Percentiles rank a stretch among this genome's conserved stretches.
phyloP scores from a whole-genome alignment of 495 filamentous ascomycete species.

The Thermochaetoides thermophila region DNA sequence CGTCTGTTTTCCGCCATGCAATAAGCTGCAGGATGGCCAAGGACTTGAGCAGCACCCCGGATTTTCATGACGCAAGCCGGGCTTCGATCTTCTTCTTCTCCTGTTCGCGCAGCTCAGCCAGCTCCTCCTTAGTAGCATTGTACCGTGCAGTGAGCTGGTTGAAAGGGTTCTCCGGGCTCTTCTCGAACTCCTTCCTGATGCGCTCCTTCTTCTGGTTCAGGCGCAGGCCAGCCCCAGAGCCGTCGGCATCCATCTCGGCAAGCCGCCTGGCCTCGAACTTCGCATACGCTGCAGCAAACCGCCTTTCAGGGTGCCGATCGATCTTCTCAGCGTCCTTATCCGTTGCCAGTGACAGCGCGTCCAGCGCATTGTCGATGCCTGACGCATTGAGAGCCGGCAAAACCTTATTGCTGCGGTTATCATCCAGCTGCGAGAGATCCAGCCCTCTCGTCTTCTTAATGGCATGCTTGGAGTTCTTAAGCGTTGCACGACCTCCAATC shows the following conservation, averaged over 20 bases:
- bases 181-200: slow-evolving; percentile 78
- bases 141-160: slow-evolving; percentile 61
- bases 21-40: no score
- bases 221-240: slow-evolving; percentile 51
- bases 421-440: slow-evolving; percentile 55
- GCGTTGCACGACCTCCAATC: slow-evolving; percentile 42
- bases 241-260: slow-evolving; percentile 70
- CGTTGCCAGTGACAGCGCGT: slow-evolving; percentile 54
- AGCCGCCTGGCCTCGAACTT: slow-evolving; percentile 72
- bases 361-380: slow-evolving; percentile 83
- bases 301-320: slow-evolving; percentile 71
- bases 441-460: slow-evolving; percentile 55
- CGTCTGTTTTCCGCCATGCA: neutral
- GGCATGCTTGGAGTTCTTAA: slow-evolving; percentile 42
- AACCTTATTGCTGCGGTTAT: slow-evolving; percentile 23
- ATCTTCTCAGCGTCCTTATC: slow-evolving; percentile 41
- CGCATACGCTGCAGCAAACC: slow-evolving; percentile 81
- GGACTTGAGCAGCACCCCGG: no score
- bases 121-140: slow-evolving; percentile 67
- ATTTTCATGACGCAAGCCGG: slow-evolving; percentile 47
- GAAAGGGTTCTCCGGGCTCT: slow-evolving; percentile 84
- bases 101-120: slow-evolving; percentile 44
- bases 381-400: slow-evolving; percentile 51
- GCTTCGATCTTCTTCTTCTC: slow-evolving; percentile 66
- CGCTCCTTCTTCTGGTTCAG: slow-evolving; percentile 66